Evolutionary conservation across 257 asterid species (phyloP).

Genomic region (Parsonsia alboflavescens): DNA sequence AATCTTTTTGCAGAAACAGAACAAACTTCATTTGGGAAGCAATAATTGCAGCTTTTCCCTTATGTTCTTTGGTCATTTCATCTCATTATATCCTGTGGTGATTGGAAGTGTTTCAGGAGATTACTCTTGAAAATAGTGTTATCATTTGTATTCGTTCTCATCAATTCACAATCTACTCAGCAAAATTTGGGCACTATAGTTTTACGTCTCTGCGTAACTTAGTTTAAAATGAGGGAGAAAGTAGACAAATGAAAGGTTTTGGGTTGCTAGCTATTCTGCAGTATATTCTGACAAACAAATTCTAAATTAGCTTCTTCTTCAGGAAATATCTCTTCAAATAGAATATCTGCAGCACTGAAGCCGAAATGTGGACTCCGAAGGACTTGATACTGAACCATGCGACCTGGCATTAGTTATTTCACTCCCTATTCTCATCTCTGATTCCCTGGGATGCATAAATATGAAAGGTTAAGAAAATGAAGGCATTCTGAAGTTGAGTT

Average conservation of each 20-base stretch:
- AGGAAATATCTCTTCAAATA: slow-evolving; percentile 68
- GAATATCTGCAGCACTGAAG: slow-evolving; percentile 48
- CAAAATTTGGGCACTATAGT: slow-evolving; percentile 6
- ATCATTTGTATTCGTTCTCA: neutral
- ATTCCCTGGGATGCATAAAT: slow-evolving; percentile 45
- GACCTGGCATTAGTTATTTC: slow-evolving; percentile 71
- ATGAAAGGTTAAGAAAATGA: neutral
- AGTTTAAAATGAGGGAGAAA: neutral
- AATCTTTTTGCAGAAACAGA: no score
- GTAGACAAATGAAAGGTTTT: slow-evolving; percentile 8
- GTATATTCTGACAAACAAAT: slow-evolving; percentile 21
- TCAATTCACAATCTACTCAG: neutral
- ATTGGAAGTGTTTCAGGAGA: neutral
- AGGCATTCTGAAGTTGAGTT: no score
- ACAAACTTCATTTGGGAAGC: neutral
- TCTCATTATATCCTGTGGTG: neutral
- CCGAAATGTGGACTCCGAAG: slow-evolving; percentile 56
- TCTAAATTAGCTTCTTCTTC: slow-evolving; percentile 83
- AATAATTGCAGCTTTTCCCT: neutral
- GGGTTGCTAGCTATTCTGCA: slow-evolving; percentile 13
- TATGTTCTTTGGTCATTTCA: neutral
- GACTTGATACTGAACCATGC: no score
- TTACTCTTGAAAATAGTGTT: neutral
- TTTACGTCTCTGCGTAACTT: neutral
- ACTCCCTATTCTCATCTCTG: slow-evolving; percentile 65